Evolutionary conservation across 805 yeast species (phyloP).

Genomic region (Danielia oregonensis): DNA sequence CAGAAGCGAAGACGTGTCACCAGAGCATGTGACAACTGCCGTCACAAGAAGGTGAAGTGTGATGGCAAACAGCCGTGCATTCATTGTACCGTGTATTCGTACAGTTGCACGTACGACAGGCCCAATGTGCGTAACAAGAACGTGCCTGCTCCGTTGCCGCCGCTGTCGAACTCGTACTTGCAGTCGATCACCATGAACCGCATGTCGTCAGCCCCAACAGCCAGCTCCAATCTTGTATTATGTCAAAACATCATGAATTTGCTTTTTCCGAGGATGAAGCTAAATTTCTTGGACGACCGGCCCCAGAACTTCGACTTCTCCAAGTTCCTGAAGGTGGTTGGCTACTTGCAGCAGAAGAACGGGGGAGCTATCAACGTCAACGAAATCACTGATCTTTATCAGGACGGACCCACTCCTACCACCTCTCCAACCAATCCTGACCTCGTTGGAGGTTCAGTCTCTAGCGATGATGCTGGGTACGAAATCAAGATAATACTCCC

Average conservation of each 20-base stretch:
- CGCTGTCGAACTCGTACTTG: slow-evolving; percentile 14
- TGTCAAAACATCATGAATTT: slow-evolving; percentile 33
- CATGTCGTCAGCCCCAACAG: slow-evolving; percentile 9
- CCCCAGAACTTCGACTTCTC: slow-evolving; percentile 29
- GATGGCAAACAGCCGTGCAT: slow-evolving; percentile 77
- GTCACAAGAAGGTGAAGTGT: slow-evolving; percentile 74
- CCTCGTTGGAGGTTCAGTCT: slow-evolving; percentile 12
- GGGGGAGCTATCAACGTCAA: slow-evolving; percentile 16
- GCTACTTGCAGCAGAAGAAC: slow-evolving; percentile 18
- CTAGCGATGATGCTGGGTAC: slow-evolving; percentile 27
- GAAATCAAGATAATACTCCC: slow-evolving; percentile 72
- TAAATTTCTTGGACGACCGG: slow-evolving; percentile 32
- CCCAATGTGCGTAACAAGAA: slow-evolving; percentile 58
- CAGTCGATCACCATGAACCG: slow-evolving; percentile 15
- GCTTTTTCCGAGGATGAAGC: slow-evolving; percentile 32
- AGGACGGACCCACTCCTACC: slow-evolving; percentile 23
- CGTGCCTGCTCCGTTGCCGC: slow-evolving; percentile 14
- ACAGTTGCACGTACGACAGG: slow-evolving; percentile 80
- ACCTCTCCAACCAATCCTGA: slow-evolving; percentile 10
- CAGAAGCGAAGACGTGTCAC: slow-evolving; percentile 61
- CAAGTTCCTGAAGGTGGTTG: slow-evolving; percentile 27
- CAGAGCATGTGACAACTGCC: slow-evolving; percentile 72
- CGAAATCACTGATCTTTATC: slow-evolving; percentile 28
- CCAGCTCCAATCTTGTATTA: slow-evolving; percentile 17
- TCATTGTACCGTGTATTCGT: slow-evolving; percentile 83